phyloP scores from a whole-genome alignment of 2,329 filamentous ascomycete species.

The Waltergamsia citrina region DNA sequence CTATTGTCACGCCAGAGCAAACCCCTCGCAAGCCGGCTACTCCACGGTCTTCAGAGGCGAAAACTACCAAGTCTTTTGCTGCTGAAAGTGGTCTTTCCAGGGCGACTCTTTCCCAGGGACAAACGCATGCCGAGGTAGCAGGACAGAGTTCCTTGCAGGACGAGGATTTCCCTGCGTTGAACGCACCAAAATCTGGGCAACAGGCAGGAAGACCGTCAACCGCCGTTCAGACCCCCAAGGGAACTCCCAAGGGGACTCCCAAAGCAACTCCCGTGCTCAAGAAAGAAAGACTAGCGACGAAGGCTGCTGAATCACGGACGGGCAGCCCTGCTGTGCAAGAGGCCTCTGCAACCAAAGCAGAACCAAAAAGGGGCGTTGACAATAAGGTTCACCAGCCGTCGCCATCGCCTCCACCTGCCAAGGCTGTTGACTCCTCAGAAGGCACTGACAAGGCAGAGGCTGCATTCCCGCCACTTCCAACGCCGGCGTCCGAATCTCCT shows the following conservation, averaged over 20 bases:
- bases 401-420: slow-evolving; percentile 3
- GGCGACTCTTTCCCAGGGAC: slow-evolving; percentile 30
- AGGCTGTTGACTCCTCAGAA: slow-evolving; percentile 13
- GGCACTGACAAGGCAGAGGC: slow-evolving; percentile 17
- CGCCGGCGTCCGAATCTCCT: slow-evolving; percentile 37
- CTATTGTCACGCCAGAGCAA: slow-evolving; percentile 20
- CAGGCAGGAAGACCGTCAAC: slow-evolving; percentile 17
- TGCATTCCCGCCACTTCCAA: slow-evolving; percentile 38
- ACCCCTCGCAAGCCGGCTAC: slow-evolving; percentile 16
- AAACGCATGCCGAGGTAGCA: too few species aligned
- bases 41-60: slow-evolving; percentile 20
- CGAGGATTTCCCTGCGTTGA: slow-evolving; percentile 54
- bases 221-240: slow-evolving; percentile 20
- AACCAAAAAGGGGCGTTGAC: not conserved
- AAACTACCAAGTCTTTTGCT: slow-evolving; percentile 34
- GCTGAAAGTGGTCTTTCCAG: slow-evolving; percentile 36
- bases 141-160: slow-evolving; percentile 34
- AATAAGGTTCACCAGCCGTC: not conserved
- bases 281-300: slow-evolving; percentile 18
- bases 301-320: slow-evolving; percentile 12
- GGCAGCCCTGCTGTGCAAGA: slow-evolving; percentile 8
- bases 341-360: slow-evolving; percentile 1
- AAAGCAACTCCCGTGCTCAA: slow-evolving; percentile 22
- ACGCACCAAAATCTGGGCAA: slow-evolving; percentile 32
- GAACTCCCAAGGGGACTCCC: slow-evolving; percentile 21